Evolutionary conservation across 2,329 filamentous ascomycete species (phyloP), one percentile per base, ranked within the genome.

Genomic region (Aspergillus oerlinghausenensis): DNA sequence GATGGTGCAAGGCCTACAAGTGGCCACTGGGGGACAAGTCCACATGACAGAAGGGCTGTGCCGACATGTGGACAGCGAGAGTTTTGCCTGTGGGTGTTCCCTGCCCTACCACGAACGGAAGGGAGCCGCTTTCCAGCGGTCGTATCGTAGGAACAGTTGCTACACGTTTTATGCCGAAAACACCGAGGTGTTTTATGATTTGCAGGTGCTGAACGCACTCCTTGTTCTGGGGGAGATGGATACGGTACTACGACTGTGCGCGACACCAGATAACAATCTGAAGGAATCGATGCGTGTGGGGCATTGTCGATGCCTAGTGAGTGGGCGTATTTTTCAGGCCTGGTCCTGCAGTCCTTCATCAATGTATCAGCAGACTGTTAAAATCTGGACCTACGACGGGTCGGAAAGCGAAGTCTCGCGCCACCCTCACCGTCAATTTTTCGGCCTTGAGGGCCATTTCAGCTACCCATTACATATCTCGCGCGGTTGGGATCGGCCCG

Each of bases 141-240:
- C 19, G 19, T 55, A 57, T 23, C 5, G 23, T 10, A 1, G 8
- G 1, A 62, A 60, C 21, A 11, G 38, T 3, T 67, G 61, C 47
- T 63, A 62, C 50, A 1, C 28, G 1, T 64, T 66, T 47, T 58
- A 51, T 23, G 1, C 51, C 3, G 23, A 28, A 4, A 65, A 65
- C 21, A 19, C 21, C 10, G 19, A 28, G 19, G 50, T n/a, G 3
- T 63, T 64, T 32, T 56, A 57, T 54, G 65, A 62, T 35, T 38
- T 63, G 7, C 62, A 67, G 35, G n/a, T 69, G 9, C 52, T 68
- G 48, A 64, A 63, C 52, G 55, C 60, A 2, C 55, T 70, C n/a
- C 50, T 67, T 25, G n/a, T 69, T 1, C 49, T 63, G 26, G 66
- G 66, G 4, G 60, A 67, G 35, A 66, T 67, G 63, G 61, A 65